Evolutionary conservation across 345 rosid genomes (phyloP), one percentile per base, ranked within the genome.

Genomic region (Erodium maritimum): DNA sequence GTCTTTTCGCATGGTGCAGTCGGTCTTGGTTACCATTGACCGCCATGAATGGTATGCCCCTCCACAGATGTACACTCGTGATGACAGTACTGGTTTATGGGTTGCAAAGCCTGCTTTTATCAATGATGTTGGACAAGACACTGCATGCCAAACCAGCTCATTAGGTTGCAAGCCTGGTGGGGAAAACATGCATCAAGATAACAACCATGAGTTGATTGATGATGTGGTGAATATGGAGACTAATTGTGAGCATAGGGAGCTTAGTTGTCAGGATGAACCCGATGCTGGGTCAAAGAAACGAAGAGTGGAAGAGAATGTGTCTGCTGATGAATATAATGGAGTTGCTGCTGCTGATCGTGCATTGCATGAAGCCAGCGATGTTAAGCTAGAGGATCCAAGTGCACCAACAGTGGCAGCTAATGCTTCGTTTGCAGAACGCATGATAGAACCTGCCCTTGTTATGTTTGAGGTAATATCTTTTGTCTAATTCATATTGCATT

Each of bases 31-130:
- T 56, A 87, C 91, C 18, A 67, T 87, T 57, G 96, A 89, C 75
- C 87, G 88, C 59, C 99, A 93, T 75, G 96, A 89, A 69, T 93
- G 99, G 99, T 93, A 87, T 65, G 90, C 88, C 54, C 79, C 89
- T 69, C 94, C 99, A 37, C 96, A 79, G 72, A 76, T 82, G 72
- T 93, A 87, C 65, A 85, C 84, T 56, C 95, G 99, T 58, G 81
- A 93, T 71, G 96, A 87, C 77, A 72, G 84, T 67, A 67, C 87
- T 37, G 99, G 99, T 63, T 69, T 89, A 58, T 93, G 99, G 99
- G 80, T 75, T 42, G 76, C 69, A 61, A 85, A 71, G 69, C 80
- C 90, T 63, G 95, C 95, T 37, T 62, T 80, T 66, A 53, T 65
- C 66, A 74, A 58, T 66, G 67, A 71, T 71, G 55, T 33, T 62